Evolutionary conservation across 257 asterid species (phyloP).

Genomic region (Nicotiana undulata): DNA sequence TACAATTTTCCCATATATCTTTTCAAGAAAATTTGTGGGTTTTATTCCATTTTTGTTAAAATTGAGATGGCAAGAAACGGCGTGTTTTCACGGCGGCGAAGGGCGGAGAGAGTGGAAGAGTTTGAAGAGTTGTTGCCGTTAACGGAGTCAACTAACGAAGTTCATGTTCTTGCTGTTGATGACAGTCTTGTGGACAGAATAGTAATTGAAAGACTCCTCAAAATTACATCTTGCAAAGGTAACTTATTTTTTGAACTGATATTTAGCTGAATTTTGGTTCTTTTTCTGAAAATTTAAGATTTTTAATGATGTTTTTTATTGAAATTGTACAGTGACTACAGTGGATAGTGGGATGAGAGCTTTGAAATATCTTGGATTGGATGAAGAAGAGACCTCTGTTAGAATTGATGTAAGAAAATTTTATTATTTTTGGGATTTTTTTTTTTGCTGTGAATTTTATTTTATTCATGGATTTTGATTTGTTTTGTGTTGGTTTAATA

Average conservation of each 20-base stretch:
- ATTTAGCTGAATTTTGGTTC: neutral
- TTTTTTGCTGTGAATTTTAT: neutral
- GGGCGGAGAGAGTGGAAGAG: constrained; percentile 29
- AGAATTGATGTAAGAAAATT: constrained; percentile 46
- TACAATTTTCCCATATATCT: neutral
- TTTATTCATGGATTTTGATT: constrained; percentile 1
- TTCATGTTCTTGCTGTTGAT: constrained; percentile 69
- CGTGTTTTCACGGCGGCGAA: constrained; percentile 42
- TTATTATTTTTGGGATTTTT: neutral
- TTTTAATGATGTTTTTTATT: neutral
- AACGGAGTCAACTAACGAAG: constrained; percentile 27
- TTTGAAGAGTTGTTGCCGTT: constrained; percentile 18
- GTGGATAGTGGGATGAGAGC: constrained; percentile 94
- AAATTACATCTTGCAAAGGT: constrained; percentile 68
- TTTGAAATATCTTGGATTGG: constrained; percentile 75
- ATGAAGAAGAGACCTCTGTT: constrained; percentile 52
- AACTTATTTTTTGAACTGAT: neutral
- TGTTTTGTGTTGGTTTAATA: neutral
- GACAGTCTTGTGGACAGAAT: constrained; percentile 59
- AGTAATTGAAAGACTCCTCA: constrained; percentile 57
- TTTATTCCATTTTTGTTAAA: constrained; percentile 14
- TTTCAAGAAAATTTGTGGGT: neutral
- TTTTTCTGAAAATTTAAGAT: neutral
- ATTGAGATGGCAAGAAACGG: constrained; percentile 46
- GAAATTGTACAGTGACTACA: constrained; percentile 55